Base-by-base conservation (phyloP, 257 asterid species). In the Nicotiana undulata region DNA sequence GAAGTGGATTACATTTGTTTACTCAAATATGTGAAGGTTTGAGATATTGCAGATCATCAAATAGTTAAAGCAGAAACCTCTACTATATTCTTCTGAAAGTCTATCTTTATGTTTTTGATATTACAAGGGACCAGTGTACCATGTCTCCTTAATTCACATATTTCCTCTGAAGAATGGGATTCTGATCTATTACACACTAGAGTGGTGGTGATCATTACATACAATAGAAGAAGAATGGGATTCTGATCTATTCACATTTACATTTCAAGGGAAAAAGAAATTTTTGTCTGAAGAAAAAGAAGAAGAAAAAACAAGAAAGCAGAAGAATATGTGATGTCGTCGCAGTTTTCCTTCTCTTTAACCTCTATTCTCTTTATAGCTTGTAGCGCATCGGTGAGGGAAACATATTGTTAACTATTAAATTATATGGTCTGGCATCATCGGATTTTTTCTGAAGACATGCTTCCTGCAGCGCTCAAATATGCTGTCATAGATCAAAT, bases 381-480 rank as follows among this genome's bases (percentile, higher is more conserved):
- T 58, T 49, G 60, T 31, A 28, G 78, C 15, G 59, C 40, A 40
- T 77, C 22, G 17, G 15, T 26, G 29, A 53, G 61, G 77, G 49
- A 29, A 29, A 59, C 51, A 66, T 53, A 80, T 28, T 52, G 26
- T 31, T 55, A 24, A 18, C 87, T 91, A 88, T 52, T 84, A 84
- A 31, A 55, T 86, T 46, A 82, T 46, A 49, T 90, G 90, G 75
- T 91, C 89, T 16, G 98, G 97, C 85, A 93, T 10, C 2, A 84
- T 89, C 7, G 93, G 86, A 40, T 84, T 88, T 84, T 84, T 93
- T 80, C 93, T 88, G 72, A 95, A 93, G 1, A 82, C 97, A 40
- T 93, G 98, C 83, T 93, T 95, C 82, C 99, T 93, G 84, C 98
- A 93, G 4, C 98, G 89, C 76, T 95, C 98, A 18, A 95, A 95